Conservation (phyloP, 768 basidiomycete genomes). For the Pleurotus djamor region DNA sequence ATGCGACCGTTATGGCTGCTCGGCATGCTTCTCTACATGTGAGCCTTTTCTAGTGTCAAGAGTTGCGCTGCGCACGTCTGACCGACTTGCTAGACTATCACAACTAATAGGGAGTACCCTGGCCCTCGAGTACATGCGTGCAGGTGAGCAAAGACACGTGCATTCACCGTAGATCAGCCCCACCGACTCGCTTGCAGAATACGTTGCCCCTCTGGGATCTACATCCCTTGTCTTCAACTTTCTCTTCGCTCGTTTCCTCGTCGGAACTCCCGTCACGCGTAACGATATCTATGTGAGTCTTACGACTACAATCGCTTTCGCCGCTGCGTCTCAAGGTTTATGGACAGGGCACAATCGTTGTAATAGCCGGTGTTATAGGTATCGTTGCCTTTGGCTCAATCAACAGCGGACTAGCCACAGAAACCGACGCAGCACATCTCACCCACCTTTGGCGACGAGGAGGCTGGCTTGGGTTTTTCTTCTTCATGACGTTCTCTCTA, state of each 20-base stretch:
- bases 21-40: constrained; percentile 96
- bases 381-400: constrained; percentile 87
- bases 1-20: constrained; percentile 86
- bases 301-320: neutral
- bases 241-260: constrained; percentile 86
- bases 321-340: neutral
- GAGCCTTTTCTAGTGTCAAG: constrained; percentile 19
- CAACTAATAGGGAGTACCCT: constrained; percentile 87
- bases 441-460: constrained; percentile 82
- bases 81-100: constrained; percentile 51
- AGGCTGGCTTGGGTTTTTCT: constrained; percentile 92
- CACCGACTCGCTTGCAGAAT: constrained; percentile 50
- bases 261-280: constrained; percentile 81
- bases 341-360: constrained; percentile 73
- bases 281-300: constrained; percentile 76
- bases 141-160: constrained; percentile 42
- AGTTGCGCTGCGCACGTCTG: neutral
- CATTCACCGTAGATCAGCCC: neutral
- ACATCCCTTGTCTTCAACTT: constrained; percentile 96
- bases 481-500: constrained; percentile 72
- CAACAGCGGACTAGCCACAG: constrained; percentile 73
- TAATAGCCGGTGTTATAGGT: constrained; percentile 82
- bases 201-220: constrained; percentile 93
- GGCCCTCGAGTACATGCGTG: constrained; percentile 86
- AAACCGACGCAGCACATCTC: constrained; percentile 73